Evolutionary conservation across 83 land plant species (phyloP).

Genomic region (Thuja plicata): DNA sequence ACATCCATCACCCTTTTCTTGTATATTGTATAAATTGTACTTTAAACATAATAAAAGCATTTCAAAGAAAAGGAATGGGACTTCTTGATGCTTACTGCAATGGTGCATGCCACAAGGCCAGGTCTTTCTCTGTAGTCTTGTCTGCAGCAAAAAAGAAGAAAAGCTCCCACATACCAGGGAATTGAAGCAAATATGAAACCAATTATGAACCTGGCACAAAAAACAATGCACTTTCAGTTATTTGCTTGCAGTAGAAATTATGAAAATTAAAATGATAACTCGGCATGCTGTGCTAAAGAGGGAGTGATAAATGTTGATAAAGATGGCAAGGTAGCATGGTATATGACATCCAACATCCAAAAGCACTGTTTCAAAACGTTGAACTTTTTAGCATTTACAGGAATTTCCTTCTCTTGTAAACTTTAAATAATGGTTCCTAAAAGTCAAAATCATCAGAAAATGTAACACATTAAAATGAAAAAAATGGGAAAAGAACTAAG

Average conservation of each 20-base stretch:
- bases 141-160: slow-evolving; percentile 55
- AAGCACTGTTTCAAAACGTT: not conserved
- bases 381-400: not conserved
- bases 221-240: slow-evolving; percentile 3
- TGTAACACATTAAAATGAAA: not conserved
- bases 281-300: not conserved
- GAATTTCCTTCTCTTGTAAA: not conserved
- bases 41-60: not conserved
- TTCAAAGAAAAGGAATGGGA: not conserved
- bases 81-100: slow-evolving; percentile 67
- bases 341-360: not conserved
- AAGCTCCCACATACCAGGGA: slow-evolving; percentile 90
- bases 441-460: not conserved
- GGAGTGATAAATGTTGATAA: not conserved
- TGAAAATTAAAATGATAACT: not conserved
- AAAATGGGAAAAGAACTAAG: not conserved
- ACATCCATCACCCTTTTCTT: not conserved
- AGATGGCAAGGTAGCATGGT: not conserved
- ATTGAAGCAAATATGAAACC: slow-evolving; percentile 76
- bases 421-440: not conserved
- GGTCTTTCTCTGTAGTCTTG: slow-evolving; percentile 78
- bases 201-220: slow-evolving; percentile 55
- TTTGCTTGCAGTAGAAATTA: not conserved
- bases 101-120: slow-evolving; percentile 76
- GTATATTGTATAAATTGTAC: not conserved